Evolutionary conservation across 768 basidiomycete species (phyloP).

Genomic region (Trametopsis cervina): DNA sequence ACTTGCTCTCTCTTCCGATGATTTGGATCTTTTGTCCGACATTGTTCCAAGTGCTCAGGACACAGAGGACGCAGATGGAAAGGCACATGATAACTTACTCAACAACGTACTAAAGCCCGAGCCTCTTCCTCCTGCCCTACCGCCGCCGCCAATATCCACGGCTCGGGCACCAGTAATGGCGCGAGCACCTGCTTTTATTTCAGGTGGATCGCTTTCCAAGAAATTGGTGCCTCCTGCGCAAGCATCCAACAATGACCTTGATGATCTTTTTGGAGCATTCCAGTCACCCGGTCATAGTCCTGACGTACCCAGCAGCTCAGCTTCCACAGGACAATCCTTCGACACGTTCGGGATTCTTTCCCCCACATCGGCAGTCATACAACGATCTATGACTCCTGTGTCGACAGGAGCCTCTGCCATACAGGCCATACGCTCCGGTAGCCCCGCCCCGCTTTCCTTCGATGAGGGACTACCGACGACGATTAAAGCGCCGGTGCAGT

Average conservation of each 20-base stretch:
- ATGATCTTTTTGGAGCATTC: constrained; percentile 10
- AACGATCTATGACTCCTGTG: too few species aligned
- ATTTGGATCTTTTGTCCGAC: constrained; percentile 76
- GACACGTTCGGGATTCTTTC: too few species aligned
- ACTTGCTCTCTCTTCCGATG: constrained; percentile 68
- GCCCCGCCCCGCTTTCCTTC: too few species aligned
- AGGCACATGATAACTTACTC: constrained; percentile 31
- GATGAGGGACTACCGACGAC: too few species aligned
- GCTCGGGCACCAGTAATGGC: constrained; percentile 12
- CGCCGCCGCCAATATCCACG: constrained; percentile 13
- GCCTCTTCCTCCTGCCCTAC: constrained; percentile 21
- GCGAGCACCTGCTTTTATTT: background rate
- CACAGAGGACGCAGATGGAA: constrained; percentile 28
- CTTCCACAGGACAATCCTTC: too few species aligned
- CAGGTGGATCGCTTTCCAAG: background rate
- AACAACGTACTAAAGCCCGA: constrained; percentile 36
- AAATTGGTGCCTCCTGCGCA: background rate
- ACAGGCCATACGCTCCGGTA: too few species aligned
- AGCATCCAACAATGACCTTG: background rate
- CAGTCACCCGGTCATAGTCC: too few species aligned
- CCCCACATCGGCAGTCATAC: too few species aligned
- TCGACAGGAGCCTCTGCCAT: too few species aligned
- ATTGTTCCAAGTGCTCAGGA: constrained; percentile 50
- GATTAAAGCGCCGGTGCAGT: too few species aligned
- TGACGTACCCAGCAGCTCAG: too few species aligned